These are phyloP conservation scores for Discostella stelligeroides DNA, from an alignment of 108 stramenopile genomes.

Conservation along the genomic window DNA sequence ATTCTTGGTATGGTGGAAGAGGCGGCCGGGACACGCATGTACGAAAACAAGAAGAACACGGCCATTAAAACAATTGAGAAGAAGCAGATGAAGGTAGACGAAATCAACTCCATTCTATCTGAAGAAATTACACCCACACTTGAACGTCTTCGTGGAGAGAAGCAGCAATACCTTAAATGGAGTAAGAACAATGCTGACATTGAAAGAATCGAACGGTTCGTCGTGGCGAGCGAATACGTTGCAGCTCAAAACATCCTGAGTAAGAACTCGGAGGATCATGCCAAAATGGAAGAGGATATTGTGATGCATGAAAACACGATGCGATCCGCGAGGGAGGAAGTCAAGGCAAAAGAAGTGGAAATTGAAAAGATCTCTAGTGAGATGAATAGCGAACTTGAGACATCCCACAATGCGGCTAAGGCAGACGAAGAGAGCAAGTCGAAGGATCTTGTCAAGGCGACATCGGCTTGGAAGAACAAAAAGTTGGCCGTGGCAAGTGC, in stretches of 20 bases:
- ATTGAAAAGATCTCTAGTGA: constrained; percentile 49
- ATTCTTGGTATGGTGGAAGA: constrained; percentile 99
- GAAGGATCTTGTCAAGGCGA: constrained; percentile 93
- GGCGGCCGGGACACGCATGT: constrained; percentile 99
- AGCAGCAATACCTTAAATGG: constrained; percentile 95
- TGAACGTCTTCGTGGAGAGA: constrained; percentile 93
- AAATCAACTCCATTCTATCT: constrained; percentile 91
- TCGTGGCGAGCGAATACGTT: constrained; percentile 87
- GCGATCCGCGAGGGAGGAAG: constrained; percentile 36
- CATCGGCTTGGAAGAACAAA: constrained; percentile 83
- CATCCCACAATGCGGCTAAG: constrained; percentile 54
- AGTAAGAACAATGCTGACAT: constrained; percentile 94
- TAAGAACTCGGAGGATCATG: constrained; percentile 62
- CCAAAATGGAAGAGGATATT: constrained; percentile 67
- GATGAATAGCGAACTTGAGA: constrained; percentile 71
- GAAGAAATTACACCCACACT: constrained; percentile 98
- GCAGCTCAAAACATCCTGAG: constrained; percentile 69
- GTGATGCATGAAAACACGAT: constrained; percentile 54
- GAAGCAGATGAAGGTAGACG: constrained; percentile 97
- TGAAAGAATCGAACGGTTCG: constrained; percentile 93
- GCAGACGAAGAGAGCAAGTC: constrained; percentile 80
- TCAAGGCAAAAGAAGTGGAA: constrained; percentile 71
- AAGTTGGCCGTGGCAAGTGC: constrained; percentile 66
- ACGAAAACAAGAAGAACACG: constrained; percentile 94
- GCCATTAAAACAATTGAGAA: constrained; percentile 98